Percentiles rank a stretch among this genome's conserved stretches.
phyloP scores from a whole-genome alignment of 2,329 filamentous ascomycete genomes.

The Pestalotiopsis fici region DNA sequence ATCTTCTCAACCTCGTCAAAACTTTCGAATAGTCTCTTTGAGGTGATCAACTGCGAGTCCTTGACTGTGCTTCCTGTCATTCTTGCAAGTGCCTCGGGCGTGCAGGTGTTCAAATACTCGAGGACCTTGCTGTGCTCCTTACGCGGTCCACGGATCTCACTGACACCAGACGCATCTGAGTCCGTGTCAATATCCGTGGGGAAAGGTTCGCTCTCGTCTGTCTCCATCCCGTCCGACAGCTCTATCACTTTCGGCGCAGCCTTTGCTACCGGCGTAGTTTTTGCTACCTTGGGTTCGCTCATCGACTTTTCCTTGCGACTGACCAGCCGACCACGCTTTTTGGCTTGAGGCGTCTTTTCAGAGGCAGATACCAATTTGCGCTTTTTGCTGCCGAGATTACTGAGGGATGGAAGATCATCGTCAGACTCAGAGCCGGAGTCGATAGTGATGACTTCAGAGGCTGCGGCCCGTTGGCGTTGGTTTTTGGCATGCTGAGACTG shows the following conservation, averaged over 20 bases:
- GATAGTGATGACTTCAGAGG: constrained; percentile 11
- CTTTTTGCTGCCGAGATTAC: constrained; percentile 16
- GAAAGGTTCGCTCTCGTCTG: neutral
- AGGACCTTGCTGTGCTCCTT: constrained; percentile 58
- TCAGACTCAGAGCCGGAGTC: constrained; percentile 18
- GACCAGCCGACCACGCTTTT: constrained; percentile 1
- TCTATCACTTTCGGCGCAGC: constrained; percentile 11
- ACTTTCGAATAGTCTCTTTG: constrained; percentile 70
- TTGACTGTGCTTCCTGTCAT: constrained; percentile 75
- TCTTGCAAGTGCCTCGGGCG: constrained; percentile 74
- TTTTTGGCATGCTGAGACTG: neutral
- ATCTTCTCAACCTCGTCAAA: constrained; percentile 69
- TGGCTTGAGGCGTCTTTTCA: neutral
- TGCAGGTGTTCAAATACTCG: constrained; percentile 81
- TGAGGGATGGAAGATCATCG: constrained; percentile 8
- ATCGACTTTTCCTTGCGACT: neutral
- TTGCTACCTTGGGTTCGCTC: neutral
- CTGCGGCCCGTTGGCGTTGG: constrained; percentile 13
- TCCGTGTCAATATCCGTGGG: neutral
- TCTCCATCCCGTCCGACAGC: neutral
- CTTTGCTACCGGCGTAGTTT: constrained; percentile 13
- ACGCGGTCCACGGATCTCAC: neutral
- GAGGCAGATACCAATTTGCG: constrained; percentile 18
- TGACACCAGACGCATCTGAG: constrained; percentile 7
- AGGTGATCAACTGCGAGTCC: constrained; percentile 68